A percentile compares a stretch with the other conserved stretches of the same genome.
Conservation (phyloP, 306 rosid genomes). For the Vigna angularis region DNA sequence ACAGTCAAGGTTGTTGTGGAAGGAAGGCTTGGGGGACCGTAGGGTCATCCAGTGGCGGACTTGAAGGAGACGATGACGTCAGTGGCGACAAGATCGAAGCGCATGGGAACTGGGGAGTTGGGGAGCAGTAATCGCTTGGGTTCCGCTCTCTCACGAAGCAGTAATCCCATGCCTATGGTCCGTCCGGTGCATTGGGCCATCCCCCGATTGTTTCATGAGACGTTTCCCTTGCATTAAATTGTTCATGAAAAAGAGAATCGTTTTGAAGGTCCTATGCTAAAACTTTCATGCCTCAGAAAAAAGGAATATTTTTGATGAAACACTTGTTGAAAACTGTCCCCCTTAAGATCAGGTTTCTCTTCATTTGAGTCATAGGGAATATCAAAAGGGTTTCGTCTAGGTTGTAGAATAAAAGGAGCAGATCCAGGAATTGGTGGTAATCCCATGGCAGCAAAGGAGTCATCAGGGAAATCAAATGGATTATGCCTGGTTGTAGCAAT, state of each 20-base stretch:
- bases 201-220: constrained; percentile 73
- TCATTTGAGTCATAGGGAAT: constrained; percentile 88
- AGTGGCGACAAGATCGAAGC: constrained; percentile 65
- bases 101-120: constrained; percentile 45
- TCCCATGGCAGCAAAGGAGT: constrained; percentile 66
- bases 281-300: constrained; percentile 85
- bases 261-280: constrained; percentile 68
- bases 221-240: constrained; percentile 46
- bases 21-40: constrained; percentile 64
- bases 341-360: constrained; percentile 90
- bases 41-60: constrained; percentile 74
- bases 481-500: constrained; percentile 71
- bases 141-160: constrained; percentile 50
- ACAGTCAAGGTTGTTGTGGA: constrained; percentile 45
- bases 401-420: constrained; percentile 87
- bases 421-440: constrained; percentile 97
- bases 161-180: constrained; percentile 79
- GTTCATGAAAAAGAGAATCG: too few species aligned
- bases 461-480: constrained; percentile 84
- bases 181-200: constrained; percentile 69
- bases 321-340: constrained; percentile 76
- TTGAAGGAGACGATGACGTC: constrained; percentile 60
- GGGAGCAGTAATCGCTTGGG: constrained; percentile 23
- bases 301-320: constrained; percentile 65
- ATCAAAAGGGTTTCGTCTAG: constrained; percentile 92